Evolutionary conservation across 345 rosid species (phyloP), one percentile per base, ranked within the genome.

Genomic region (Gynandropsis gynandra): DNA sequence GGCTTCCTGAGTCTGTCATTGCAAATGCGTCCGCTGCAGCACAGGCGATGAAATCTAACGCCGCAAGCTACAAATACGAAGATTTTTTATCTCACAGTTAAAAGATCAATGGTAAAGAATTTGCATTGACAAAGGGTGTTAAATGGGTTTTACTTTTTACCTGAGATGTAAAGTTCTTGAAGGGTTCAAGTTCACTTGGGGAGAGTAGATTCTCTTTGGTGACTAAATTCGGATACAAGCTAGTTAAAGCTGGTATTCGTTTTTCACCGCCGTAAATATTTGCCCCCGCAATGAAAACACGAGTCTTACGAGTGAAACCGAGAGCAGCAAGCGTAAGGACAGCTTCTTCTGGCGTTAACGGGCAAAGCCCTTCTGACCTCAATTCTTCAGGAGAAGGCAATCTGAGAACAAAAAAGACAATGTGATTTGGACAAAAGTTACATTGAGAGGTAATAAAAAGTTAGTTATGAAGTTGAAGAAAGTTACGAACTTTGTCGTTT

Each of bases 1-100:
- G 98, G 63, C 98, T 92, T 36, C 98, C 97, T 0, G 97, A 87
- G 69, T 87, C 98, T 1, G 98, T 85, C 98, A 92, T 87, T 16
- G 97, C 90, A 70, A 92, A 92, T 52, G 93, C 94, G 66, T 85
- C 78, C 0, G 97, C 66, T 24, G 95, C 85, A 1, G 86, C 71
- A 68, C 98, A 87, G 4, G 66, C 87, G 37, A 92, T 85, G 66
- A 82, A 92, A 77, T 92, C 98, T 68, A 92, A 72, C n/a, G 86
- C 95, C 17, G 97, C 94, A 47, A 87, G 73, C 97, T 92, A 59
- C 72, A 80, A 29, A 34, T 11, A 16, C 24, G 51, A 5, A 43
- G 18, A 37, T 2, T 24, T 24, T 5, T 5, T 2, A 24, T 24
- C 29, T 24, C 29, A 2, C 29, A 5, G 29, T 2, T 24, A 24